phyloP scores from a whole-genome alignment of 441 rosid species.

The Metrosideros polymorpha region DNA sequence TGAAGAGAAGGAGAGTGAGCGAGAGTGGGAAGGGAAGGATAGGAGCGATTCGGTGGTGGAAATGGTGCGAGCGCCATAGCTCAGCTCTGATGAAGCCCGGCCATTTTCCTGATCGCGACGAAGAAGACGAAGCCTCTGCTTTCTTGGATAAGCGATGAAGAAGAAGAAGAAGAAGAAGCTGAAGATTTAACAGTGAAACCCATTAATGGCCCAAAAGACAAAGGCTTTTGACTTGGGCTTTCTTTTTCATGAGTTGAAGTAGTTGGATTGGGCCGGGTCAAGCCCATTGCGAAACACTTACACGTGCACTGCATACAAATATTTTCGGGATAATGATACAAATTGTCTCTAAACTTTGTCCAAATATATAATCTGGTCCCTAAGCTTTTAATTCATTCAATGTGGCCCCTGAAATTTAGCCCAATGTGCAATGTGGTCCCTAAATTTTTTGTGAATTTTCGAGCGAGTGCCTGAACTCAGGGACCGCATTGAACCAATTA shows the following conservation, averaged over 20 bases:
- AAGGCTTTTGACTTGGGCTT: not conserved
- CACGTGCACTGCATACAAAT: not conserved
- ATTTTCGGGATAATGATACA: too few relatives aligned
- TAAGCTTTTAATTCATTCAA: too few relatives aligned
- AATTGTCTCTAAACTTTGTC: too few relatives aligned
- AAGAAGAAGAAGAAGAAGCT: not conserved
- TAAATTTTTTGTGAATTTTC: too few relatives aligned
- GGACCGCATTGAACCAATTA: too few relatives aligned
- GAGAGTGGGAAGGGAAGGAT: not conserved
- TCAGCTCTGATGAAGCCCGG: not conserved
- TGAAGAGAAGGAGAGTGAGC: constrained; percentile 11
- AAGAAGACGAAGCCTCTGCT: not conserved
- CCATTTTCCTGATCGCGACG: not conserved
- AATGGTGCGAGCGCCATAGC: constrained; percentile 37
- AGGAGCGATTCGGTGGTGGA: constrained; percentile 7
- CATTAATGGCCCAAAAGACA: not conserved
- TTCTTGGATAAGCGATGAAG: not conserved
- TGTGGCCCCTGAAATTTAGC: too few relatives aligned
- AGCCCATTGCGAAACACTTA: not conserved
- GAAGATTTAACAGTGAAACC: not conserved
- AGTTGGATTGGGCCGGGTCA: not conserved
- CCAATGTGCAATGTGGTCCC: too few relatives aligned
- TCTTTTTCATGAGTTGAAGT: not conserved
- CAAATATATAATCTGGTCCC: too few relatives aligned
- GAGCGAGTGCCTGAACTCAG: too few relatives aligned